These are phyloP conservation scores for Cyanophora paradoxa DNA, from an alignment of 78 protist genomes.

Conservation along the genomic window DNA sequence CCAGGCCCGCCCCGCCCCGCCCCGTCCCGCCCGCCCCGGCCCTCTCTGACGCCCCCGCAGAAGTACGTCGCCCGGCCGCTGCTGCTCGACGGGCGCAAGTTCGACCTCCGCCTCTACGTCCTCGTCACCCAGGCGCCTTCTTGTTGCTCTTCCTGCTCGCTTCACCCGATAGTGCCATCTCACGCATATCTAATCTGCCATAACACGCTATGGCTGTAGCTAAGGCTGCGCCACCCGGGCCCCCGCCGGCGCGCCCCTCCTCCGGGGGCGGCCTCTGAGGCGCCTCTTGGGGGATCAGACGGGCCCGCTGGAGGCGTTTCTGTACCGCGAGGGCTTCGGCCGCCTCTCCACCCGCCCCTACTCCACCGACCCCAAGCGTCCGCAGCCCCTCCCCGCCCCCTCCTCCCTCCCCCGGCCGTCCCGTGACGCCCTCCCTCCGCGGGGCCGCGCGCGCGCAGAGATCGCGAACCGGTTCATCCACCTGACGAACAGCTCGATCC, in stretches of 20 bases:
- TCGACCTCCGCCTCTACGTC: not conserved
- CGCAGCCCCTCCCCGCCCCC: too few species aligned
- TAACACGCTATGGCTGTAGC: too few species aligned
- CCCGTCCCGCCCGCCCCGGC: too few species aligned
- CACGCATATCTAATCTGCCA: not conserved
- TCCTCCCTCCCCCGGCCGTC: too few species aligned
- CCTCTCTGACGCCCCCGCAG: too few species aligned
- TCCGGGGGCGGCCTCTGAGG: too few species aligned
- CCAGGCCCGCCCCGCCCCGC: too few species aligned
- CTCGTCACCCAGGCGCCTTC: not conserved
- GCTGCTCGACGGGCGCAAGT: not conserved
- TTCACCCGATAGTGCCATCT: not conserved
- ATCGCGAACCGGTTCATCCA: constrained; percentile 13
- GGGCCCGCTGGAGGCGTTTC: not conserved
- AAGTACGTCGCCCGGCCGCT: not conserved
- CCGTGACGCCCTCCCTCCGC: too few species aligned
- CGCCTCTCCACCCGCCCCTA: not conserved
- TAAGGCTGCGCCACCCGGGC: too few species aligned
- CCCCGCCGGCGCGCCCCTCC: too few species aligned
- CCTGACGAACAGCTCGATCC: constrained; percentile 30
- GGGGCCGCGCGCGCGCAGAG: too few species aligned
- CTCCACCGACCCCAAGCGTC: not conserved
- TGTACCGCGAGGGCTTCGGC: constrained; percentile 6
- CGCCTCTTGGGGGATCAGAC: not conserved
- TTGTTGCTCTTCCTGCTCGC: not conserved